Evolutionary conservation across 164 flowering plant species (phyloP).

Genomic region (Piper longum): DNA sequence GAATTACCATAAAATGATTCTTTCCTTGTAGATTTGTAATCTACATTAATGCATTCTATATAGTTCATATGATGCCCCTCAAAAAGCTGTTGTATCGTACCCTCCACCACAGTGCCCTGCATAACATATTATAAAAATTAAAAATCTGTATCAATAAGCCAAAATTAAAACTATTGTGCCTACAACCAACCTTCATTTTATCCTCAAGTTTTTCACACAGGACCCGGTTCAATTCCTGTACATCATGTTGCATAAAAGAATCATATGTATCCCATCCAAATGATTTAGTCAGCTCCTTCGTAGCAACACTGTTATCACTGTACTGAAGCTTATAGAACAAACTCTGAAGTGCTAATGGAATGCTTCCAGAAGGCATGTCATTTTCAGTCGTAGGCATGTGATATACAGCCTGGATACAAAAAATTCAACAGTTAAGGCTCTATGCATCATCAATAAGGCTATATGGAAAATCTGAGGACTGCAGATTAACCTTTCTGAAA

Average conservation of each 20-base stretch:
- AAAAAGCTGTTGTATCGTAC: slow-evolving; percentile 81
- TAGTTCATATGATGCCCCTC: slow-evolving; percentile 97
- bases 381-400: slow-evolving; percentile 97
- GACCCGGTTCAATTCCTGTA: slow-evolving; percentile 88
- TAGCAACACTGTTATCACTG: slow-evolving; percentile 78
- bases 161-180: not conserved
- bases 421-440: not conserved
- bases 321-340: slow-evolving; percentile 90
- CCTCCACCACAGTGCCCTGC: slow-evolving; percentile 94
- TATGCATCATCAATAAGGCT: not conserved
- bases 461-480: not conserved
- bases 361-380: slow-evolving; percentile 85
- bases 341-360: slow-evolving; percentile 86
- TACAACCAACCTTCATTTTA: slow-evolving; percentile 64
- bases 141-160: slow-evolving; percentile 7
- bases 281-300: slow-evolving; percentile 87
- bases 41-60: slow-evolving; percentile 91
- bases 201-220: slow-evolving; percentile 88
- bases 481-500: slow-evolving; percentile 57
- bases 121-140: not conserved
- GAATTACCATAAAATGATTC: slow-evolving; percentile 86
- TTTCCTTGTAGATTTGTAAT: slow-evolving; percentile 88
- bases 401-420: slow-evolving; percentile 64
- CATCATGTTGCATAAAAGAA: slow-evolving; percentile 97
- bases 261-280: slow-evolving; percentile 98